These are phyloP conservation scores for Friedmanniomyces simplex DNA, from an alignment of 495 filamentous ascomycete genomes.

Conservation along the genomic window DNA sequence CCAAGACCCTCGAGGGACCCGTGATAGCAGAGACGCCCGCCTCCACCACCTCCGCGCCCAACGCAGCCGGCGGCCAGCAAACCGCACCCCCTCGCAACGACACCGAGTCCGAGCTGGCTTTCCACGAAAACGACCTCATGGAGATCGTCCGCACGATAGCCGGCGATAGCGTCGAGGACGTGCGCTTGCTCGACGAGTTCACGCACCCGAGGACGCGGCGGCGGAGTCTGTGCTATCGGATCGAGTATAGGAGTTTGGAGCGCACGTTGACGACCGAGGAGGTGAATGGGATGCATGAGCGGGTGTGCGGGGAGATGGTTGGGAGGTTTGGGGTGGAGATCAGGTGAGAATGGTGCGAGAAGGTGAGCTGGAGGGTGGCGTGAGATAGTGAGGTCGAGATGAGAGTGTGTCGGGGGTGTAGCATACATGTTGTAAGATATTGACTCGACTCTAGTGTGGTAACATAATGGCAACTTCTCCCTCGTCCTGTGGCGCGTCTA, in stretches of 20 bases:
- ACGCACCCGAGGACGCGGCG: constrained; percentile 74
- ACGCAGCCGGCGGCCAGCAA: constrained; percentile 19
- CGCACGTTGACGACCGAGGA: constrained; percentile 74
- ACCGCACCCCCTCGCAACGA: not conserved
- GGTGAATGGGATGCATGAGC: constrained; percentile 62
- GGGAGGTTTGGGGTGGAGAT: constrained; percentile 69
- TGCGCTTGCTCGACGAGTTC: constrained; percentile 73
- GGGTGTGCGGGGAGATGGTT: constrained; percentile 51
- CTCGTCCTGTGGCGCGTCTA: no score
- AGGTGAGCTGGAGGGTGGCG: no score
- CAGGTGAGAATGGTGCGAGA: constrained; percentile 36
- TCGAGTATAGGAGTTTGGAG: constrained; percentile 86
- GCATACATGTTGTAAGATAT: no score
- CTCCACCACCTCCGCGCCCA: constrained; percentile 11
- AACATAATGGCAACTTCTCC: no score
- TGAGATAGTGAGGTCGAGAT: no score
- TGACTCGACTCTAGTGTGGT: no score
- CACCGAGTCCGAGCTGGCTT: constrained; percentile 22
- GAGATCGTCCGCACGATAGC: constrained; percentile 73
- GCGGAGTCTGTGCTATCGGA: constrained; percentile 80
- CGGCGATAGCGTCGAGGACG: constrained; percentile 79
- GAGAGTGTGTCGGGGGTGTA: no score
- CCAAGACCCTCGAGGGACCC: constrained; percentile 13
- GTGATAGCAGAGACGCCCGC: constrained; percentile 14
- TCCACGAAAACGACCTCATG: constrained; percentile 97